Conservation (phyloP, 176 grass and related monocot species). For the Bothriochloa decipiens region DNA sequence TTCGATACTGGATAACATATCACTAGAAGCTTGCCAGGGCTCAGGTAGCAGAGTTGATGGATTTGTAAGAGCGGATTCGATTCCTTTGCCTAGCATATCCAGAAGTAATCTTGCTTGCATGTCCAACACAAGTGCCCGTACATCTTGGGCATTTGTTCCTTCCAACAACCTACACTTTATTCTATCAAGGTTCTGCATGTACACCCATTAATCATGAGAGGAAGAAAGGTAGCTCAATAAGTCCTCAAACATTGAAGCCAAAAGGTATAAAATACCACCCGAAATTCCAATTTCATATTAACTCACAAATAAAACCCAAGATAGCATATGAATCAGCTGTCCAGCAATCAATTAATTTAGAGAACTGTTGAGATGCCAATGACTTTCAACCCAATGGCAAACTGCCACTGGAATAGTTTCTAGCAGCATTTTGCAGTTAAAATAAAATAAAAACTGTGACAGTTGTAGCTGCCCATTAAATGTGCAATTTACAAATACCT, state of each 20-base stretch:
- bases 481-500: not conserved
- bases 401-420: not conserved
- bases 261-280: not conserved
- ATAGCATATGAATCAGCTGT: conserved; percentile 19
- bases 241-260: conserved; percentile 26
- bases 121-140: conserved; percentile 97
- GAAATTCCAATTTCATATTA: not conserved
- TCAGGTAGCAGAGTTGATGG: conserved; percentile 92
- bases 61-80: conserved; percentile 90
- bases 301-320: conserved; percentile 28
- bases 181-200: conserved; percentile 91
- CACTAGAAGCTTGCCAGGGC: conserved; percentile 89
- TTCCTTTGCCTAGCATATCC: conserved; percentile 98
- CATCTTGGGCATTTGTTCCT: conserved; percentile 99
- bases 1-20: conserved; percentile 82
- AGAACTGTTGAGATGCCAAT: not conserved
- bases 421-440: not conserved
- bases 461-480: not conserved
- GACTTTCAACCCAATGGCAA: conserved; percentile 1
- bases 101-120: conserved; percentile 99
- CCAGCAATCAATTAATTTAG: conserved; percentile 1
- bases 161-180: conserved; percentile 98
- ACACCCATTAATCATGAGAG: conserved; percentile 20
- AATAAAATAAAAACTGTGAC: not conserved
- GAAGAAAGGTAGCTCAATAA: conserved; percentile 36